These are phyloP conservation scores for Claviceps pazoutovae DNA, from an alignment of 2,329 filamentous ascomycete species.

Conservation along the genomic window DNA sequence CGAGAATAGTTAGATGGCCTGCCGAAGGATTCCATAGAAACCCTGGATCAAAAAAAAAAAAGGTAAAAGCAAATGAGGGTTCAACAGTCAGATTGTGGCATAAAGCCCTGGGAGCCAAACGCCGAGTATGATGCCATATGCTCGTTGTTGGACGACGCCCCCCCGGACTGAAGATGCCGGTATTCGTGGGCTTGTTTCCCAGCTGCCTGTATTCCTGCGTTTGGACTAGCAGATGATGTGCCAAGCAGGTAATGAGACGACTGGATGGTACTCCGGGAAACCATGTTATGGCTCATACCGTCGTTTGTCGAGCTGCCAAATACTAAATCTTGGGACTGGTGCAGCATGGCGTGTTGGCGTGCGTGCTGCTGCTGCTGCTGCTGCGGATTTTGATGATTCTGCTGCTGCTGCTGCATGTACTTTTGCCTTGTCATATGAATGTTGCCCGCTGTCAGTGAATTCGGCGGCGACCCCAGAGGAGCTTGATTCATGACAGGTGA, in stretches of 20 bases:
- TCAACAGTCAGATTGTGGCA: conserved; percentile 1
- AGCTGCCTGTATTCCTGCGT: neutral
- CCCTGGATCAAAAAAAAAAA: neutral
- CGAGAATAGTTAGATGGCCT: neutral
- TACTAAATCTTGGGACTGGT: neutral
- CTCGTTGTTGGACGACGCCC: neutral
- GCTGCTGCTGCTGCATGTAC: conserved; percentile 4
- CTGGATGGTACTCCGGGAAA: neutral
- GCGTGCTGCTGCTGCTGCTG: neutral
- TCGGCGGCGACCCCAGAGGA: neutral
- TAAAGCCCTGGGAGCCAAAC: conserved; percentile 1
- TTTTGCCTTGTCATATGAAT: neutral
- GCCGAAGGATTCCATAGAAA: neutral
- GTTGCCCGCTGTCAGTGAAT: neutral
- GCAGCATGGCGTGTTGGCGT: neutral
- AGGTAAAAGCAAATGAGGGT: neutral
- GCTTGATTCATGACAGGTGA: conserved; percentile 1
- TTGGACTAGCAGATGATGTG: neutral
- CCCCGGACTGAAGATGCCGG: neutral
- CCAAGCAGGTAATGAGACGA: neutral
- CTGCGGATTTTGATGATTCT: neutral
- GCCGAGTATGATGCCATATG: conserved; percentile 1
- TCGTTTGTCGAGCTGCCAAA: neutral
- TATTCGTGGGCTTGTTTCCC: neutral
- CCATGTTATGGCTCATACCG: neutral